Evolutionary conservation across 1,139 yeast genomes (phyloP).

Genomic region (Eremothecium coryli): DNA sequence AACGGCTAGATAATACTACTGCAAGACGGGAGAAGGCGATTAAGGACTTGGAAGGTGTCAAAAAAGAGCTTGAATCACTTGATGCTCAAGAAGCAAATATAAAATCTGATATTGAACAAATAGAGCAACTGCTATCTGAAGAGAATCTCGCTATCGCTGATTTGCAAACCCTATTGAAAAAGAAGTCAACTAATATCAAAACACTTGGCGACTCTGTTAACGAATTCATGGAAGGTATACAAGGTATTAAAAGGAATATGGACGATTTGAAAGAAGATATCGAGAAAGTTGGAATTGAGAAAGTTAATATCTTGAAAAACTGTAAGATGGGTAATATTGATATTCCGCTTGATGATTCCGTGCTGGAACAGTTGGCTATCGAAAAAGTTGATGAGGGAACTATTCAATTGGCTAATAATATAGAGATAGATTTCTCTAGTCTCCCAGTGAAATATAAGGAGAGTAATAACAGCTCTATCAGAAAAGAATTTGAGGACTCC

Average conservation of each 20-base stretch:
- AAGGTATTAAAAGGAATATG: slow-evolving; percentile 35
- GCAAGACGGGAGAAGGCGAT: slow-evolving; percentile 34
- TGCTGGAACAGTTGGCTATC: slow-evolving; percentile 41
- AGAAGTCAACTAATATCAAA: slow-evolving; percentile 22
- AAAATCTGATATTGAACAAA: slow-evolving; percentile 9
- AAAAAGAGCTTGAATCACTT: slow-evolving; percentile 22
- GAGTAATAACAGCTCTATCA: slow-evolving; percentile 29
- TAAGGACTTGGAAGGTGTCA: slow-evolving; percentile 21
- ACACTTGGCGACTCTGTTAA: slow-evolving; percentile 25
- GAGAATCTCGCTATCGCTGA: slow-evolving; percentile 21
- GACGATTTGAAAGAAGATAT: slow-evolving; percentile 43
- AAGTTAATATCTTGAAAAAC: slow-evolving; percentile 53
- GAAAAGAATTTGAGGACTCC: slow-evolving; percentile 36
- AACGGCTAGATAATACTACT: slow-evolving; percentile 43
- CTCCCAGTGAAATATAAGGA: slow-evolving; percentile 39
- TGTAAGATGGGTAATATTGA: slow-evolving; percentile 67
- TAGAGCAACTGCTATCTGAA: slow-evolving; percentile 20
- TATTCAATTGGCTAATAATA: slow-evolving; percentile 36
- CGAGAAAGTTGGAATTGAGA: slow-evolving; percentile 48
- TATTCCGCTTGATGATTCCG: slow-evolving; percentile 58
- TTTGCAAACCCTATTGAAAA: slow-evolving; percentile 19
- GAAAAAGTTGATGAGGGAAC: slow-evolving; percentile 36
- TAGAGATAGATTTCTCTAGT: slow-evolving; percentile 49
- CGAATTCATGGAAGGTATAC: slow-evolving; percentile 32
- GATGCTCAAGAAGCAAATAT: slow-evolving; percentile 19